phyloP scores from a whole-genome alignment of 805 yeast species.

The Cyberlindnera mycetangii region DNA sequence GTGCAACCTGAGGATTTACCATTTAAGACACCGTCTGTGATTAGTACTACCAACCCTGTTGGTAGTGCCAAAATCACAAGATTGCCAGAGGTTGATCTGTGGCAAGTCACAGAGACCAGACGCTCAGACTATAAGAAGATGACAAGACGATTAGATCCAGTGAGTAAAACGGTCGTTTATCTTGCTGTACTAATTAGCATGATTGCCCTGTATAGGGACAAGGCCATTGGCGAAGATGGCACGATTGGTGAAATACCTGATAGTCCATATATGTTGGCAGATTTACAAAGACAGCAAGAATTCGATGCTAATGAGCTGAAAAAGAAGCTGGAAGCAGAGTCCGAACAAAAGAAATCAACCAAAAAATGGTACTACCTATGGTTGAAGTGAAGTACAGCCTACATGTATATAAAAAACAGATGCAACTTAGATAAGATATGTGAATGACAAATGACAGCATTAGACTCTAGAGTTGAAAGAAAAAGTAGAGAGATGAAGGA shows the following conservation, averaged over 20 bases:
- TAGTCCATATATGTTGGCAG: constrained; percentile 36
- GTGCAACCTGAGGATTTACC: constrained; percentile 60
- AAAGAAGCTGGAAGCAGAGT: constrained; percentile 9
- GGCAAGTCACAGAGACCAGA: constrained; percentile 43
- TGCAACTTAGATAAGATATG: not conserved
- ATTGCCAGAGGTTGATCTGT: constrained; percentile 38
- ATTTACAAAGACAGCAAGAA: constrained; percentile 29
- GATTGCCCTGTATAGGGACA: constrained; percentile 56
- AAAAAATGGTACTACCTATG: constrained; percentile 30
- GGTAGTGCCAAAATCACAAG: constrained; percentile 26
- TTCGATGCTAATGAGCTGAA: constrained; percentile 15
- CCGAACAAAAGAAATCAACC: not conserved
- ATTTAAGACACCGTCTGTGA: constrained; percentile 41
- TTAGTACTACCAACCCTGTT: constrained; percentile 17
- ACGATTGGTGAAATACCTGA: constrained; percentile 37
- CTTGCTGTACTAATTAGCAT: constrained; percentile 44
- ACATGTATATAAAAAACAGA: constrained; percentile 3
- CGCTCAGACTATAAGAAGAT: constrained; percentile 42
- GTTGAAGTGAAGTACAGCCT: constrained; percentile 18
- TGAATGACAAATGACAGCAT: not conserved
- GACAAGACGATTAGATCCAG: constrained; percentile 51
- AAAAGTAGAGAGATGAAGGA: not conserved
- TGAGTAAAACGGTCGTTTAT: constrained; percentile 52
- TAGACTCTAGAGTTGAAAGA: not conserved
- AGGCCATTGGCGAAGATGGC: constrained; percentile 41